Conservation (phyloP, 1,139 yeast genomes). For the Kluyveromyces marxianus region DNA sequence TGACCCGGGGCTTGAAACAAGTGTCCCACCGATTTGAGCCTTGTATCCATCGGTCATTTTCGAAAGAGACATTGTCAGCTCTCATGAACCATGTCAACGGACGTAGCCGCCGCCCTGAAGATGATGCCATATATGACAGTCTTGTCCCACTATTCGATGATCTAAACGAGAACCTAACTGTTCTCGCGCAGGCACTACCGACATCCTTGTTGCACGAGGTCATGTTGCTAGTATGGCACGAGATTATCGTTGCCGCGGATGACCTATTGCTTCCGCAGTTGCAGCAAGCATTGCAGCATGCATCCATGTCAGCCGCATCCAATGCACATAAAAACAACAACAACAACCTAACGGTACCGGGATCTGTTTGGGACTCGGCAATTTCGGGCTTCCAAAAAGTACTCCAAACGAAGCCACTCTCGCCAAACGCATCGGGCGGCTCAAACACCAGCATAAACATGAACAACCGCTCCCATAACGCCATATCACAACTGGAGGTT, state of each 20-base stretch:
- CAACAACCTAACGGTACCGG: background rate
- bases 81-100: background rate
- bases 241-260: slow-evolving; percentile 59
- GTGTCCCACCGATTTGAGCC: slow-evolving; percentile 56
- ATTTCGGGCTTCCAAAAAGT: slow-evolving; percentile 1
- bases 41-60: slow-evolving; percentile 40
- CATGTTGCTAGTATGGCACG: slow-evolving; percentile 73
- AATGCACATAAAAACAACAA: background rate
- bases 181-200: slow-evolving; percentile 58
- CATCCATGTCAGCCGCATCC: background rate
- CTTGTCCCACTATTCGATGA: slow-evolving; percentile 71
- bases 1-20: slow-evolving; percentile 55
- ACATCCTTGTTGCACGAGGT: slow-evolving; percentile 53
- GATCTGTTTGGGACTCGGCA: slow-evolving; percentile 1
- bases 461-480: background rate
- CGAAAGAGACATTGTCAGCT: slow-evolving; percentile 42
- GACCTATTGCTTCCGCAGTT: slow-evolving; percentile 62
- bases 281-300: slow-evolving; percentile 38
- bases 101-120: slow-evolving; percentile 42
- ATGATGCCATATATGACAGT: slow-evolving; percentile 56
- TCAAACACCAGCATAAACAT: slow-evolving; percentile 12
- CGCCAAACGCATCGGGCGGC: too few species aligned
- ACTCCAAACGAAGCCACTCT: background rate
- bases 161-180: slow-evolving; percentile 59
- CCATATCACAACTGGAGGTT: slow-evolving; percentile 50